Evolutionary conservation across 1,139 yeast genomes (phyloP), one percentile per base, ranked within the genome.

Genomic region (Blastobotrys capitulatus): DNA sequence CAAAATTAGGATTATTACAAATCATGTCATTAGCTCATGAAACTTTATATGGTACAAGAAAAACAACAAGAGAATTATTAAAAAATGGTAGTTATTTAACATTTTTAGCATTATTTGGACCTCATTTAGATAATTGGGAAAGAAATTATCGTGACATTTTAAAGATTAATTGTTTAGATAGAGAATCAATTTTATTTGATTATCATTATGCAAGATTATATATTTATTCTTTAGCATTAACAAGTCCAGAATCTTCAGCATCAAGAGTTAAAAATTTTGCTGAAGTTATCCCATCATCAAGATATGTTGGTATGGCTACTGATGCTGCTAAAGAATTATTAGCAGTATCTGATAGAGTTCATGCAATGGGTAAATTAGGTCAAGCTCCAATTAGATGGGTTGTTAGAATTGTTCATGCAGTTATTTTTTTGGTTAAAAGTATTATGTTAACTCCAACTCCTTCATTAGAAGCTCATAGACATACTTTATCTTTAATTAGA

Each of bases 381-480:
- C 85, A 77, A 61, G 87, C 90, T 81, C 96, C 97, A 0, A 90
- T 88, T 13, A 73, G 96, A 55, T 89, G 96, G 96, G 82, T 86
- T 5, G 85, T 89, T 1, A 73, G 96, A 52, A 81, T 88, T 35
- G 90, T 90, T n/a, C 78, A 94, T 58, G 89, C 96, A 0, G 90
- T 88, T 6, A 94, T 96, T 1, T 90, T 89, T 63, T 77, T 90
- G 49, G 95, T 90, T 10, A 89, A 89, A 64, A 86, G 95, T 61
- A 83, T 85, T 15, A 56, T 65, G 46, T 57, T 66, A 22, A 60
- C 68, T 7, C 63, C 63, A 59, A 67, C 85, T 49, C 82, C 89
- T 0, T 73, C 64, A 15, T 60, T 59, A 46, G 62, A 60, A 27
- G 57, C 62, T 26, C 65, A 67, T 38, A 87, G 82, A 49, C 92